phyloP scores from a whole-genome alignment of 2,329 filamentous ascomycete genomes.

The Lithohypha guttulata region DNA sequence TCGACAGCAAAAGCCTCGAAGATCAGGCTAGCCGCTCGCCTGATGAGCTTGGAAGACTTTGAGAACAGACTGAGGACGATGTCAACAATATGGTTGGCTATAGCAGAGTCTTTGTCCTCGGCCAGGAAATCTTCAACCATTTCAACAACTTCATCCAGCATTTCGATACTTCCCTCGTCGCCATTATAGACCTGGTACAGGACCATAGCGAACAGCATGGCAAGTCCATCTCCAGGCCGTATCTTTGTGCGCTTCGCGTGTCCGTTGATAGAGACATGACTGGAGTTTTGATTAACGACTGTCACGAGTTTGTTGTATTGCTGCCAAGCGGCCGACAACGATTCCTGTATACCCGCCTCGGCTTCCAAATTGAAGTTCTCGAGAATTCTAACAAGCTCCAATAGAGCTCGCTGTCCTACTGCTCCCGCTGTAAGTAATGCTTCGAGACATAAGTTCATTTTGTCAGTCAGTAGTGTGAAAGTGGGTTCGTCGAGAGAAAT shows the following conservation, averaged over 20 bases:
- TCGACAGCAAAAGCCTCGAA: conserved; percentile 72
- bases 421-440: neutral
- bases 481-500: neutral
- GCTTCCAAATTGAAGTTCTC: neutral
- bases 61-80: conserved; percentile 83
- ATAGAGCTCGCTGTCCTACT: neutral
- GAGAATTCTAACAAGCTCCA: neutral
- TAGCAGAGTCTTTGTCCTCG: neutral
- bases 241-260: neutral
- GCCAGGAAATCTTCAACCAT: conserved; percentile 51
- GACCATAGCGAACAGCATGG: conserved; percentile 71
- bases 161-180: conserved; percentile 71
- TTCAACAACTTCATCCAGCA: conserved; percentile 70
- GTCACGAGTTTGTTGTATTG: neutral
- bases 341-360: neutral
- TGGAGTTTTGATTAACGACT: neutral
- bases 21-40: conserved; percentile 76
- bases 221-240: conserved; percentile 43
- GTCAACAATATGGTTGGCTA: conserved; percentile 47
- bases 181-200: conserved; percentile 85
- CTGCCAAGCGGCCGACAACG: conserved; percentile 1
- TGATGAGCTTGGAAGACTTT: conserved; percentile 71
- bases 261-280: neutral
- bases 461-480: neutral
- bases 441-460: neutral